These are phyloP conservation scores for Ganoderma sinense DNA, from an alignment of 1,284 basidiomycete species.

Conservation along the genomic window DNA sequence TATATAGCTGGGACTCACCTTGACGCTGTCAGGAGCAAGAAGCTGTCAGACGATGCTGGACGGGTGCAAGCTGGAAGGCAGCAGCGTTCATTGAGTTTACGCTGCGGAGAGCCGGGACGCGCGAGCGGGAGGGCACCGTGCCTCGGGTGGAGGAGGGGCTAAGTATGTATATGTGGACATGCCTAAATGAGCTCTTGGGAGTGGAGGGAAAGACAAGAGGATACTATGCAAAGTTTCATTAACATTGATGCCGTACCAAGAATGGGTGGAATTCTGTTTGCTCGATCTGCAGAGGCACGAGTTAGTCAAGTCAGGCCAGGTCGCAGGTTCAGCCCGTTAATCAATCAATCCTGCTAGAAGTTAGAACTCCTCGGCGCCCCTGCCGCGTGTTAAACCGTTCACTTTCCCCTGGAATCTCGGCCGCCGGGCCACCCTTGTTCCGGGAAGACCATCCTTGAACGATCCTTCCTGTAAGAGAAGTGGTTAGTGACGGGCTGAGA, in stretches of 20 bases:
- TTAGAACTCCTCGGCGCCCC: constrained; percentile 18
- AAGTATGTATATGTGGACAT: constrained; percentile 8
- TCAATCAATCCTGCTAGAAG: constrained; percentile 40
- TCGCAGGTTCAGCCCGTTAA: constrained; percentile 21
- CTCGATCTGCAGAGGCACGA: constrained; percentile 28
- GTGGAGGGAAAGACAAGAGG: constrained; percentile 3
- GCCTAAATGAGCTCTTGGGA: constrained; percentile 2
- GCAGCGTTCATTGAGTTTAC: constrained; percentile 24
- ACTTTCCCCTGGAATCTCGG: neutral
- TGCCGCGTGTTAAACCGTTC: constrained; percentile 20
- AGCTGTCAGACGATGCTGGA: constrained; percentile 28
- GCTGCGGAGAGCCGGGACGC: constrained; percentile 16
- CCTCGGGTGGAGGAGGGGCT: constrained; percentile 4
- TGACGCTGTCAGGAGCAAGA: constrained; percentile 30
- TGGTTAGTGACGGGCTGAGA: neutral
- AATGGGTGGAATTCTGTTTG: constrained; percentile 29
- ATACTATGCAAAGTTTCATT: constrained; percentile 28
- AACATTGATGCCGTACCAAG: constrained; percentile 32
- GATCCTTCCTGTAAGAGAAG: neutral
- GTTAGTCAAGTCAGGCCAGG: constrained; percentile 25
- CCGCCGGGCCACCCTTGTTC: neutral
- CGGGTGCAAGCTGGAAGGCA: constrained; percentile 11
- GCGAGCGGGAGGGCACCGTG: constrained; percentile 4
- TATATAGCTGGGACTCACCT: constrained; percentile 23
- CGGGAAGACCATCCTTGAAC: neutral